Conservation (phyloP, 495 filamentous ascomycete species). For the Aspergillus carlsbadensis region DNA sequence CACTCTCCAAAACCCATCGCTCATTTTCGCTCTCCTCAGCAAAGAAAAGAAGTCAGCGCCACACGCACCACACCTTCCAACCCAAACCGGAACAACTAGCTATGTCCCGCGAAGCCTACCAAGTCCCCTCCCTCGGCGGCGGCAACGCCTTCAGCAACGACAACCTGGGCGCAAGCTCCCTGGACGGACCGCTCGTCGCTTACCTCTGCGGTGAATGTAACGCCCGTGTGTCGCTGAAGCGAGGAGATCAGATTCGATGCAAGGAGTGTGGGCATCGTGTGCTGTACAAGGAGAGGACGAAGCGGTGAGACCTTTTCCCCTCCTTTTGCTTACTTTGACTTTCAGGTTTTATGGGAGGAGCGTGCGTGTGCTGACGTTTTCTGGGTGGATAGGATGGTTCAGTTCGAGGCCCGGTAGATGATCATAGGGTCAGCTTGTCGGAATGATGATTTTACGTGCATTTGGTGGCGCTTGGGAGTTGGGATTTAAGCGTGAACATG, state of each 20-base stretch:
- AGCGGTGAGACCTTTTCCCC: conserved; percentile 63
- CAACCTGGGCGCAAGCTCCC: conserved; percentile 23
- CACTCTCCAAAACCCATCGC: too few relatives aligned
- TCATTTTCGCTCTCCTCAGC: too few relatives aligned
- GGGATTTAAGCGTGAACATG: conserved; percentile 1
- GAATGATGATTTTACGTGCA: conserved; percentile 15
- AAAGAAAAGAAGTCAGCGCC: too few relatives aligned
- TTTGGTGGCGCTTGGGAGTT: conserved; percentile 19
- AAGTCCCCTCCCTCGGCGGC: conserved; percentile 39
- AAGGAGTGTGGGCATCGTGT: conserved; percentile 95
- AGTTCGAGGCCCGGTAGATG: conserved; percentile 86
- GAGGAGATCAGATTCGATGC: conserved; percentile 87
- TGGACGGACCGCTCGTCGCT: conserved; percentile 55
- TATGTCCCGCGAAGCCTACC: conserved; percentile 53
- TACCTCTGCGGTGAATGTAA: conserved; percentile 97
- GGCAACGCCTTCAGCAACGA: conserved; percentile 40
- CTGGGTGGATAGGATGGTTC: conserved; percentile 72
- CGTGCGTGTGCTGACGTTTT: conserved; percentile 7
- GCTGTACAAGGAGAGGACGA: conserved; percentile 96
- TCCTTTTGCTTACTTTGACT: neutral
- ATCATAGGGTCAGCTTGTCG: neutral
- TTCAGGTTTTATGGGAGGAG: neutral
- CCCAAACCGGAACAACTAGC: neutral
- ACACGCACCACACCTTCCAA: too few relatives aligned
- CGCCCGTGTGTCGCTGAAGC: conserved; percentile 72